Evolutionary conservation across 139 green algal genomes (phyloP).

Genomic region (Tetradesmus obliquus): DNA sequence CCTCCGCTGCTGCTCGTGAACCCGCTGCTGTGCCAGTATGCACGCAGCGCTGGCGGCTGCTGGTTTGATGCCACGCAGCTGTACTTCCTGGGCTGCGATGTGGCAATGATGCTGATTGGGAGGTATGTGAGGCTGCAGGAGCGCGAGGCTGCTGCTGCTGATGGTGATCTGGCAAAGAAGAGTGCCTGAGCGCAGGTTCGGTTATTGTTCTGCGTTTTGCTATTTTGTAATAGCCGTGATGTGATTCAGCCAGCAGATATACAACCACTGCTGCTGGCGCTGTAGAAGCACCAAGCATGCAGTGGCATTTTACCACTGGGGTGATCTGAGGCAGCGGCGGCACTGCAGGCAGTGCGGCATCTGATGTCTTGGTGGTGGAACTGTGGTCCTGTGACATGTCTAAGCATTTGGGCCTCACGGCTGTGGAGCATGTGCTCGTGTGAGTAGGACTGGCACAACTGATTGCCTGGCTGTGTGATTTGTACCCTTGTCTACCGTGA

Average conservation of each 20-base stretch:
- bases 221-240: neutral
- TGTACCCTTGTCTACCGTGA: too few species aligned
- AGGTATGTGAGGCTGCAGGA: slow-evolving; percentile 10
- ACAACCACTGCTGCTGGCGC: neutral
- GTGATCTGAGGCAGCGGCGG: too few species aligned
- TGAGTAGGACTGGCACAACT: too few species aligned
- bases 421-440: too few species aligned
- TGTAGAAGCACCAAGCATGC: neutral
- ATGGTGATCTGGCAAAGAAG: neutral
- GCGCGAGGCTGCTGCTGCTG: neutral
- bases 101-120: neutral
- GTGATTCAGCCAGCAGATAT: neutral
- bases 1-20: neutral
- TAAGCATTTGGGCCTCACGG: too few species aligned
- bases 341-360: too few species aligned
- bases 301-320: neutral
- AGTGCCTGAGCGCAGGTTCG: neutral
- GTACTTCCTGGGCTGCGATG: neutral
- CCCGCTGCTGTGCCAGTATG: neutral
- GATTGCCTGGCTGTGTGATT: too few species aligned
- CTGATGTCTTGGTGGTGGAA: too few species aligned
- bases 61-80: neutral
- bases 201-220: neutral
- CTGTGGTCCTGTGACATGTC: too few species aligned
- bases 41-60: neutral